Evolutionary conservation across 306 rosid species (phyloP).

Genomic region (Medicago arabica): DNA sequence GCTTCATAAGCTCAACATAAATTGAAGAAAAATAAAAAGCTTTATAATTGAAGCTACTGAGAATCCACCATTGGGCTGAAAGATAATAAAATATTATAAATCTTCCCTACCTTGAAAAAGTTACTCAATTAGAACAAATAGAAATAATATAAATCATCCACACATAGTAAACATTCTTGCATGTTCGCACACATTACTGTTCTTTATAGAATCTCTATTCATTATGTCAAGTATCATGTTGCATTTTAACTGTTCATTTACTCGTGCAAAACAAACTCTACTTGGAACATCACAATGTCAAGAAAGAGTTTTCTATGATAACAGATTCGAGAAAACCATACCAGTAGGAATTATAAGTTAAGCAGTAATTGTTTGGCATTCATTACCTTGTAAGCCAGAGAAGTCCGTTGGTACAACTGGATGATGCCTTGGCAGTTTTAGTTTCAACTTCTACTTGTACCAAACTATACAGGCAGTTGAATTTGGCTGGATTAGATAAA

Average conservation of each 20-base stretch:
- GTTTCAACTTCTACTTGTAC: constrained; percentile 80
- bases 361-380: constrained; percentile 14
- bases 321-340: constrained; percentile 33
- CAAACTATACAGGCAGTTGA: constrained; percentile 76
- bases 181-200: not conserved
- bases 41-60: constrained; percentile 11
- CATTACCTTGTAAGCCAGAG: constrained; percentile 97
- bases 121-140: constrained; percentile 18
- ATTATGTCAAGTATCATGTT: constrained; percentile 12
- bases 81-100: constrained; percentile 6
- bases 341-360: constrained; percentile 25
- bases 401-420: constrained; percentile 98
- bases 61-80: constrained; percentile 22
- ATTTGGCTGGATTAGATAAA: constrained; percentile 57
- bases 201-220: constrained; percentile 12
- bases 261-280: not conserved
- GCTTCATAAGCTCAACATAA: constrained; percentile 13
- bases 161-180: not conserved
- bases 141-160: constrained; percentile 24
- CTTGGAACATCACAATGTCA: constrained; percentile 1
- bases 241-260: constrained; percentile 8
- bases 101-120: constrained; percentile 25
- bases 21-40: constrained; percentile 4
- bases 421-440: constrained; percentile 80
- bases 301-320: constrained; percentile 5